Percentiles rank a stretch among this genome's conserved stretches.
Evolutionary conservation across 257 asterid genomes (phyloP).

Genomic region (Petunia secreta): DNA sequence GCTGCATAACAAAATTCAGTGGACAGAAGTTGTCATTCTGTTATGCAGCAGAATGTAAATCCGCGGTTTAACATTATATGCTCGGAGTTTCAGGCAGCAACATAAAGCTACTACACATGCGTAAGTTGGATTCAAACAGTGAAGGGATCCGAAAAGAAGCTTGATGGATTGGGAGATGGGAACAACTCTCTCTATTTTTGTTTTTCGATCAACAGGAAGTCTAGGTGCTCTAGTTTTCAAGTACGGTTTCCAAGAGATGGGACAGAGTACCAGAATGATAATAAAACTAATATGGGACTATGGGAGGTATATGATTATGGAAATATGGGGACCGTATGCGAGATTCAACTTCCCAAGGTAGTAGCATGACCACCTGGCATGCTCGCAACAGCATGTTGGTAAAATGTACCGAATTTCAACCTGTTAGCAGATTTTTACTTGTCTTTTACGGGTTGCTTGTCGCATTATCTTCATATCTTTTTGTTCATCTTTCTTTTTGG

Average conservation of each 20-base stretch:
- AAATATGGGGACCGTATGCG: neutral
- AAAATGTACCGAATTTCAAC: too few species aligned
- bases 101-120: neutral
- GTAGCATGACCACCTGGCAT: neutral
- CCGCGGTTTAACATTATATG: neutral
- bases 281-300: neutral
- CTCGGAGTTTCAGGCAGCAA: conserved; percentile 1
- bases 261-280: neutral
- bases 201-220: neutral
- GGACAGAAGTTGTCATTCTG: neutral
- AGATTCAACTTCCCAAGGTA: neutral
- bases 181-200: neutral
- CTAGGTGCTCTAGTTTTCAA: neutral
- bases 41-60: neutral
- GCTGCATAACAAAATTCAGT: neutral
- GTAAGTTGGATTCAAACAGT: neutral
- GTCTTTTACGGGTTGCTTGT: too few species aligned
- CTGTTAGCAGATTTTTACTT: too few species aligned
- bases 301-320: neutral
- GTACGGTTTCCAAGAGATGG: neutral
- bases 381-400: too few species aligned
- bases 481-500: too few species aligned
- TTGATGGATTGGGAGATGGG: neutral
- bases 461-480: too few species aligned
- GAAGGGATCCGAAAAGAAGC: neutral